Conservation (phyloP, 176 grass and related monocot species). For the Eleusine coracana region DNA sequence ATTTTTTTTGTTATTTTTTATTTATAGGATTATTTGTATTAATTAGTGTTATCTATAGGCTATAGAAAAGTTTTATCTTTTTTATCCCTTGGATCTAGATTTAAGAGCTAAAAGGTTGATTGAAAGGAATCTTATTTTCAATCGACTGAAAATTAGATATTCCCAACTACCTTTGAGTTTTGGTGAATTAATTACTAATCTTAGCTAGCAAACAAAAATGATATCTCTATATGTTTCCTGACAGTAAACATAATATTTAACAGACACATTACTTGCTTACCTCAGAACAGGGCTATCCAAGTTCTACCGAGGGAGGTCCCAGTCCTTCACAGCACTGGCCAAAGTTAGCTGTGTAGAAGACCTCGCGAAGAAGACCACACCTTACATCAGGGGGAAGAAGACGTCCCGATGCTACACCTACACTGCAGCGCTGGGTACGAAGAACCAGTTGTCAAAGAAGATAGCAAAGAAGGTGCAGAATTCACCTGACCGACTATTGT, state of each 20-base stretch:
- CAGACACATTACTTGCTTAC: slow-evolving; percentile 1
- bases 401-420: slow-evolving; percentile 25
- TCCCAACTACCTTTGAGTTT: no score
- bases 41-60: no score
- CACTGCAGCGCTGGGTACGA: slow-evolving; percentile 36
- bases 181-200: no score
- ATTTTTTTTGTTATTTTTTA: no score
- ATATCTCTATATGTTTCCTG: no score
- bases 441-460: slow-evolving; percentile 31
- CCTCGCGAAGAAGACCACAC: slow-evolving; percentile 52
- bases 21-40: no score
- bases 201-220: no score
- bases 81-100: no score
- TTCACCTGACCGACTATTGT: slow-evolving; percentile 5
- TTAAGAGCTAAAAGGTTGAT: no score
- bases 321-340: slow-evolving; percentile 61
- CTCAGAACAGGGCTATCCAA: slow-evolving; percentile 67
- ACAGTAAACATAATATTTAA: slow-evolving; percentile 2
- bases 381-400: slow-evolving; percentile 49
- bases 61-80: no score
- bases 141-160: no score
- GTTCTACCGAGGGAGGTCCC: slow-evolving; percentile 61
- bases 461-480: slow-evolving; percentile 46
- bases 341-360: slow-evolving; percentile 46
- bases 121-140: no score